Base-by-base conservation (phyloP, 805 yeast species). In the Hanseniaspora nectarophila region DNA sequence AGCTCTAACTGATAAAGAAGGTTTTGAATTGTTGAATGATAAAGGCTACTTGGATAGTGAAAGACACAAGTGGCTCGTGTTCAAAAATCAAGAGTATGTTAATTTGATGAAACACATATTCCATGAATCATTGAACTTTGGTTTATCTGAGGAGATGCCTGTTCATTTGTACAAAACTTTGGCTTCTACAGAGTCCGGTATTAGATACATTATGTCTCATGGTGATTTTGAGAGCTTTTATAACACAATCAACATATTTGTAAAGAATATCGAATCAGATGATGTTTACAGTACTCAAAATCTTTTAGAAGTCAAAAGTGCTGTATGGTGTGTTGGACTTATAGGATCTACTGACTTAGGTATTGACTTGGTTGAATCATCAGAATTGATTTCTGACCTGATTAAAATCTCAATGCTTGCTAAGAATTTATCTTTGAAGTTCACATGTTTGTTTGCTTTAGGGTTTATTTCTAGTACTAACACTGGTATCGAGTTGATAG, bases 301-400 rank as follows among this genome's bases (percentile, higher is more conserved):
- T 5, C 70, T 71, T 6, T 65, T 69, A 8, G 73, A 73, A 56
- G 64, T 90, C 24, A 86, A 85, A 61, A 85, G 89, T 10, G 77
- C 82, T 32, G 59, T 90, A 33, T 90, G 97, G 97, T 81, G 94
- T 1, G 71, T 86, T 32, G 97, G 96, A 0, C 80, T 81, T 59
- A 78, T 89, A 29, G 89, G 89, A 1, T 76, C 88, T 0, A 76
- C 87, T 1, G 74, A 75, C 9, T 67, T 73, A 48, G 97, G 97
- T 0, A 78, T 83, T 16, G 69, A 73, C 16, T 67, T 81, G 40
- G 59, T 80, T 34, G 85, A 80, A 54, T 73, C 73, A 32, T 70
- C 67, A 55, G 75, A 75, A 1, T 66, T 78, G 53, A 71, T 78
- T 35, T 71, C 72, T 56, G 75, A 77, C 44, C 71, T 90, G 12